Evolutionary conservation across 192 early-diverging fungal genomes (phyloP).

Genomic region (Glomus cerebriforme): DNA sequence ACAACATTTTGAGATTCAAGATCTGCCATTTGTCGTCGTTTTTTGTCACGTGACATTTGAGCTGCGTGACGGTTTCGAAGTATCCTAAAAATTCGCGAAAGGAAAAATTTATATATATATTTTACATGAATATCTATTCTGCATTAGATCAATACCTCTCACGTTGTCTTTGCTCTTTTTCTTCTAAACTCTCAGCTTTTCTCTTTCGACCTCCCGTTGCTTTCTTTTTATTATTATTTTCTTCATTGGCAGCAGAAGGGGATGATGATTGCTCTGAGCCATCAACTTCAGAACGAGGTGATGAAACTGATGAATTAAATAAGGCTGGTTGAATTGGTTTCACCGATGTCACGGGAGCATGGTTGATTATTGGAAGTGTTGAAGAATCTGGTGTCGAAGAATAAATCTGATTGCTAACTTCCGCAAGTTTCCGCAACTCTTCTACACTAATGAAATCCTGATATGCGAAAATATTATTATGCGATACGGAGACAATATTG

Average conservation of each 20-base stretch:
- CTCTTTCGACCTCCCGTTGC: conserved; percentile 13
- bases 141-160: conserved; percentile 14
- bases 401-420: not conserved
- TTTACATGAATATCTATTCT: too few relatives aligned
- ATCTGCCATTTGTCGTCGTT: conserved; percentile 64
- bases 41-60: conserved; percentile 78
- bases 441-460: conserved; percentile 5
- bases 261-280: not conserved
- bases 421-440: conserved; percentile 1
- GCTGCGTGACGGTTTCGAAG: conserved; percentile 73
- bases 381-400: not conserved
- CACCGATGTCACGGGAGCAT: not conserved
- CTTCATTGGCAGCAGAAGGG: not conserved
- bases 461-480: conserved; percentile 8
- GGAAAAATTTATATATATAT: not conserved
- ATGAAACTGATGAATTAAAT: not conserved
- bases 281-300: not conserved
- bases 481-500: not conserved
- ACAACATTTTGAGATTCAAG: conserved; percentile 55
- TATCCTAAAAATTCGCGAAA: conserved; percentile 38
- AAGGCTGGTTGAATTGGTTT: conserved; percentile 10
- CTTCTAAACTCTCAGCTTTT: conserved; percentile 32
- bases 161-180: conserved; percentile 7
- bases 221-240: conserved; percentile 12
- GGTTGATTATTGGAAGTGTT: not conserved